Evolutionary conservation across 2,329 filamentous ascomycete genomes (phyloP), one percentile per base, ranked within the genome.

Genomic region (Aspergillus puulaauensis): DNA sequence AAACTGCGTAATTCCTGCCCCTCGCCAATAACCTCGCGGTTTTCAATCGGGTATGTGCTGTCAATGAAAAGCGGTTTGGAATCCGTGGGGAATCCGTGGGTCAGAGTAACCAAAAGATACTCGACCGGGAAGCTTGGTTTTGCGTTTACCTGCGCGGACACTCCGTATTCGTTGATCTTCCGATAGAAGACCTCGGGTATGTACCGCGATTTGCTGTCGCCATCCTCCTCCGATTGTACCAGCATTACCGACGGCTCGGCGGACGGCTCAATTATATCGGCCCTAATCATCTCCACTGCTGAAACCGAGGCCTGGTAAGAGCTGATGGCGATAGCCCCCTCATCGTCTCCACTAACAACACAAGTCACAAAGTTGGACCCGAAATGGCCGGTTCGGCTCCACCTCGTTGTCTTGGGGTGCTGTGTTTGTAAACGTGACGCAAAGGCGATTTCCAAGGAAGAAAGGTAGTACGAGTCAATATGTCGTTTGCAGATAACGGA

Each of bases 181-280:
- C 93, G 87, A 78, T 96, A 99, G 77, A 98, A 99, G 4, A 99
- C 93, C 70, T 99, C 95, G 1, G 95, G 95, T 21, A 99, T 96
- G 71, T 99, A 99, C 67, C 93, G 85, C 23, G 89, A 87, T 56
- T 86, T 86, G 72, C 83, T 88, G 50, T 76, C 80, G 55, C 79
- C 86, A 65, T 80, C 89, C 52, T 97, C 90, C 71, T 98, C 93
- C 23, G 90, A 89, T 61, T 93, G 91, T 4, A 99, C 95, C 46
- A 99, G 85, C 93, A 99, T 97, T 52, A 93, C 88, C 6, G 85
- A 87, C 2, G 95, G 95, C 63, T 98, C 93, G 31, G 93, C 93
- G 8, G 92, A 98, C 7, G 95, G 91, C 73, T 99, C 95, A 60
- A 99, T 86, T 63, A 99, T 93, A 67, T 98, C 91, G 40, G 95